A percentile compares a stretch with the other conserved stretches of the same genome.
These are phyloP conservation scores for Pisolithus thermaeus DNA, from an alignment of 1,284 basidiomycete genomes.

Conservation along the genomic window DNA sequence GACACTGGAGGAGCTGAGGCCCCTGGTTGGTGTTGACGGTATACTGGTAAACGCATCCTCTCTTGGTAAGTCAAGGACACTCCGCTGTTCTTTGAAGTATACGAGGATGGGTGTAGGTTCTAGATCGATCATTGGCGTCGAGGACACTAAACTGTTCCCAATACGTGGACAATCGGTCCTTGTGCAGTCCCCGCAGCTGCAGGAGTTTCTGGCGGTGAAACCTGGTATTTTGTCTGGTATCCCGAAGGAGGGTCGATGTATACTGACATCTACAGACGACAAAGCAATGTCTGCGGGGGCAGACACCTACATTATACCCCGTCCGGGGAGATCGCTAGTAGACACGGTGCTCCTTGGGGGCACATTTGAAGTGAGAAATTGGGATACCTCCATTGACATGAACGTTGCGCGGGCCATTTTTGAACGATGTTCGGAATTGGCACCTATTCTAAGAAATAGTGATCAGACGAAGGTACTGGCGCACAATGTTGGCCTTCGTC, in stretches of 20 bases:
- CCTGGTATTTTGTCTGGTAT: conserved; percentile 9
- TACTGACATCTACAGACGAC: conserved; percentile 11
- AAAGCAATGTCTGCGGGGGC: conserved; percentile 15
- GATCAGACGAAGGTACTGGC: conserved; percentile 39
- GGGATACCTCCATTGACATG: conserved; percentile 45
- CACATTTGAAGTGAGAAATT: conserved; percentile 42
- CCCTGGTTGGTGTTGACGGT: conserved; percentile 30
- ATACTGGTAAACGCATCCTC: conserved; percentile 45
- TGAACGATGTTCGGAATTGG: conserved; percentile 34
- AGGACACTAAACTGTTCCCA: conserved; percentile 51
- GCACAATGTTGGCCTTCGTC: conserved; percentile 61
- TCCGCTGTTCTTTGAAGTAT: not conserved
- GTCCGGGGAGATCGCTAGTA: conserved; percentile 29
- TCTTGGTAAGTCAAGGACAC: conserved; percentile 32
- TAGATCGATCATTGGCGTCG: conserved; percentile 54
- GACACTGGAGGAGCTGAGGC: conserved; percentile 38
- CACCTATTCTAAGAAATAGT: conserved; percentile 32
- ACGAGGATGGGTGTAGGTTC: conserved; percentile 36
- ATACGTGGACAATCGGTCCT: conserved; percentile 71
- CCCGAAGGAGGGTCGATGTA: not conserved
- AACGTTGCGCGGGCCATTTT: conserved; percentile 40
- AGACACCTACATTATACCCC: conserved; percentile 50
- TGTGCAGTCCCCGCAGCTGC: conserved; percentile 45
- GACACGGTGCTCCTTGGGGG: conserved; percentile 49
- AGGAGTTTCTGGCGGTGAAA: conserved; percentile 30